Base-by-base conservation (phyloP, 305 asterid genomes). In the Solanum aculeatissimum region DNA sequence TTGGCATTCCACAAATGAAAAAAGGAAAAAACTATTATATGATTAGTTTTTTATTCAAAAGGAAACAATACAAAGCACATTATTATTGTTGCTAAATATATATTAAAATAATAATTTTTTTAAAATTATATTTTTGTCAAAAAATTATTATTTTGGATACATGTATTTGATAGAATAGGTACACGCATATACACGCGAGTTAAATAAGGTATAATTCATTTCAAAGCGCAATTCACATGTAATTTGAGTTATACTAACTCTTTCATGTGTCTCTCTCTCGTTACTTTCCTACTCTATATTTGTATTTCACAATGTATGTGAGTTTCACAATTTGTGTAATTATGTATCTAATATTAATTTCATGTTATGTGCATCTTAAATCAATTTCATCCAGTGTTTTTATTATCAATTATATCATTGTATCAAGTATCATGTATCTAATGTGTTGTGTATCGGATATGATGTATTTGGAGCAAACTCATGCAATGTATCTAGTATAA, bases 221-320 rank as follows among this genome's bases (percentile, higher is more conserved):
- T 19, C 12, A 1, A 54, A 54, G 10, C 1, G 19, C 18, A n/a
- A 0, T 8, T 55, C n/a, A 19, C 27, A 57, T 57, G 0, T 57
- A n/a, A 57, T 57, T 9, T 57, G 63, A 0, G 10, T 1, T 57
- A 4, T 0, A 4, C 0, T 1, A 1, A 0, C 18, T 11, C 9
- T 60, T 29, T 23, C 35, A 32, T 4, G 2, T 4, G 38, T 14
- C 12, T 54, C 63, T 23, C 63, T 23, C 66, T 10, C 29, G 16
- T 4, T 0, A 8, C 66, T 57, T 4, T 57, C 6, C 27, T n/a
- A 9, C 27, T n/a, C 3, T n/a, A 1, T 57, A 21, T 25, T 9
- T 45, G 25, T 60, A 60, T 60, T 60, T 58, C 9, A 58, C 4
- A 11, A 60, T 60, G 68, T 19, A 55, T 19, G 6, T n/a, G 9